Base-by-base conservation (phyloP, 352 stramenopile species). In the Globisporangium megalacanthum region DNA sequence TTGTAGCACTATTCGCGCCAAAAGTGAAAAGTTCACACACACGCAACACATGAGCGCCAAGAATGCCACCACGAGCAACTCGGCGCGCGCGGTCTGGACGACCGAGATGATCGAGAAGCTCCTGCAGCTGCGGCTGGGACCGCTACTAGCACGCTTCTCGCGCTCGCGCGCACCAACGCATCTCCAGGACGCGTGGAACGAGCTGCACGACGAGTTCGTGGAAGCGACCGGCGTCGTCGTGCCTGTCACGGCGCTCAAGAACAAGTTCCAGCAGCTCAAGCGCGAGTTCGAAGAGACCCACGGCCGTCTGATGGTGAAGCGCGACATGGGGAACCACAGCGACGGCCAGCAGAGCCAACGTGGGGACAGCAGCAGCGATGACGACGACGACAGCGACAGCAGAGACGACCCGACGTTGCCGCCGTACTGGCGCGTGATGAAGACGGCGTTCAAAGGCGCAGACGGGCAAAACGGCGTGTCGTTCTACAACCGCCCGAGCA, bases 191-290 rank as follows among this genome's bases (percentile, higher is more conserved):
- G 55, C 55, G 15, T 61, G 55, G 55, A 61, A 44, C 3, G 13
- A 35, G 47, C 55, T 61, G 45, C 55, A 54, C 9, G 13, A 48
- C 55, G 51, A 54, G 55, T 61, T 61, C 36, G 55, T 22, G 47
- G 6, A 42, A 22, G 55, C 20, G 4, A 61, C 55, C 5, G 41
- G 51, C 55, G 55, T 41, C 15, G 37, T 54, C 46, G 49, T 60
- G 35, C 47, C 8, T 33, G 48, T 60, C 44, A 22, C 42, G 20
- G 45, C 53, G 45, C 54, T 60, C 54, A 60, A 60, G 54, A 60
- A 60, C 54, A 60, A 60, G 46, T 60, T 54, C 46, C 54, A 60
- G 33, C 54, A 60, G 54, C 54, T 60, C 46, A 60, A 60, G 54
- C 54, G 54, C 46, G 54, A 60, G 54, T 60, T 54, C 54, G n/a